Percentiles rank a stretch among this genome's conserved stretches.
These are phyloP conservation scores for Eucalyptus coolabah DNA, from an alignment of 345 rosid genomes.

Conservation along the genomic window DNA sequence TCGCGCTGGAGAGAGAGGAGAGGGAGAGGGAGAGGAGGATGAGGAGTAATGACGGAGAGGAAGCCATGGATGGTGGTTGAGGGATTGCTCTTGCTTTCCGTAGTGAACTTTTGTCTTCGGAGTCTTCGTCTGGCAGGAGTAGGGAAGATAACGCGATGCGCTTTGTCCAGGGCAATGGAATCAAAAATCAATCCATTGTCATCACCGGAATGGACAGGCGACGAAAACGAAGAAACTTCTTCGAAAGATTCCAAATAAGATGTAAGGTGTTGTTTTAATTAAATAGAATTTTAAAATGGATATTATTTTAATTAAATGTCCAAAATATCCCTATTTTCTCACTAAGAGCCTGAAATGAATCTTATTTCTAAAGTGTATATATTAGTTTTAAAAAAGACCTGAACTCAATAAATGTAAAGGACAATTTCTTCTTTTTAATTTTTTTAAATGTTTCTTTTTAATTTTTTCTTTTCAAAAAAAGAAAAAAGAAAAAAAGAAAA, in stretches of 20 bases:
- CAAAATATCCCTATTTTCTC: too few relatives aligned
- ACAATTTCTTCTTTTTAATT: too few relatives aligned
- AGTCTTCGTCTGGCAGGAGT: not conserved
- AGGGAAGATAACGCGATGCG: not conserved
- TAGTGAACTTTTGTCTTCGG: not conserved
- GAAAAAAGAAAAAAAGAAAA: fast-evolving
- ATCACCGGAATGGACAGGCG: not conserved
- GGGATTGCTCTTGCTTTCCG: not conserved
- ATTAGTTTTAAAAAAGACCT: too few relatives aligned
- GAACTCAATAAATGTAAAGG: too few relatives aligned
- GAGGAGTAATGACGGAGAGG: conserved; percentile 10
- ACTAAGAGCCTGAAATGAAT: fast-evolving
- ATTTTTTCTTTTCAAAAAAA: too few relatives aligned
- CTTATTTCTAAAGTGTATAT: too few relatives aligned
- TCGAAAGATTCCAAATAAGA: too few relatives aligned
- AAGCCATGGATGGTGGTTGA: conserved; percentile 19
- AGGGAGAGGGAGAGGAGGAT: conserved; percentile 15
- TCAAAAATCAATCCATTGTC: not conserved
- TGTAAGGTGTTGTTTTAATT: too few relatives aligned
- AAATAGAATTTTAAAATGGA: too few relatives aligned
- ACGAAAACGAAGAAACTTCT: not conserved
- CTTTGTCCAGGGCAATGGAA: not conserved
- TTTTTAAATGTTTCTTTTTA: too few relatives aligned
- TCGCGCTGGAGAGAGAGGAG: conserved; percentile 25
- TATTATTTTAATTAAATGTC: too few relatives aligned